A percentile compares a stretch with the other conserved stretches of the same genome.
Conservation (phyloP, 1,284 basidiomycete species). For the Cryptococcus floricola region DNA sequence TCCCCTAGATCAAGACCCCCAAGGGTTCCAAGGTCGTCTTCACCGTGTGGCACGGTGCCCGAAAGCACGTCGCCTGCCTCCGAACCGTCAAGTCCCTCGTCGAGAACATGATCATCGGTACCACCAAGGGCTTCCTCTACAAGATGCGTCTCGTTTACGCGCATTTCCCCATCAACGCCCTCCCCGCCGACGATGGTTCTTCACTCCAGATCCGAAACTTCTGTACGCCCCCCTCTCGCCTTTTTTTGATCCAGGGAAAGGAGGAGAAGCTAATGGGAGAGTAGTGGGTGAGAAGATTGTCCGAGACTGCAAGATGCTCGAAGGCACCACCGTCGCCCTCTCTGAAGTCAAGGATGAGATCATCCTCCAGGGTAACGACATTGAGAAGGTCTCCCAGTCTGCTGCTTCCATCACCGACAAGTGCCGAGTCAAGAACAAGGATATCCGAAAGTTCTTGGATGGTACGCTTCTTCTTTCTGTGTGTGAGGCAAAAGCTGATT, state of each 20-base stretch:
- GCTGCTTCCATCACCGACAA: constrained; percentile 93
- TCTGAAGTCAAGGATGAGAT: constrained; percentile 96
- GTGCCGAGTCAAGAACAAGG: constrained; percentile 95
- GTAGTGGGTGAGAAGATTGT: constrained; percentile 65
- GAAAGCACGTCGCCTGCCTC: constrained; percentile 98
- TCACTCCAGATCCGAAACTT: constrained; percentile 97
- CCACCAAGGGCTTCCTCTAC: constrained; percentile 98
- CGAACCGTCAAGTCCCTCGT: constrained; percentile 93
- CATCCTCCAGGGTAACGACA: constrained; percentile 87
- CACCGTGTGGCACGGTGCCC: constrained; percentile 95
- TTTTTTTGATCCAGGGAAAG: neutral
- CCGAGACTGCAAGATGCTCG: constrained; percentile 87
- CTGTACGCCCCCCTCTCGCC: constrained; percentile 57
- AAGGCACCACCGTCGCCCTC: constrained; percentile 80
- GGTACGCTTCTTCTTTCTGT: constrained; percentile 48
- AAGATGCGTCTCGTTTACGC: constrained; percentile 99
- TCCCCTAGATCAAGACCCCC: constrained; percentile 48
- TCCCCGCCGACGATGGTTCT: constrained; percentile 76
- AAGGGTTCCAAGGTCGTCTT: constrained; percentile 73
- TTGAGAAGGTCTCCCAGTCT: constrained; percentile 93
- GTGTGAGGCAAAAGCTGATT: neutral
- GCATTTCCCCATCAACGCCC: constrained; percentile 99
- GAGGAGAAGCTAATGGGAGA: neutral
- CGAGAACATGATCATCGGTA: constrained; percentile 95
- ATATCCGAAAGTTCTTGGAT: constrained; percentile 75